Evolutionary conservation across 805 yeast genomes (phyloP).

Genomic region (Ogataea naganishii): DNA sequence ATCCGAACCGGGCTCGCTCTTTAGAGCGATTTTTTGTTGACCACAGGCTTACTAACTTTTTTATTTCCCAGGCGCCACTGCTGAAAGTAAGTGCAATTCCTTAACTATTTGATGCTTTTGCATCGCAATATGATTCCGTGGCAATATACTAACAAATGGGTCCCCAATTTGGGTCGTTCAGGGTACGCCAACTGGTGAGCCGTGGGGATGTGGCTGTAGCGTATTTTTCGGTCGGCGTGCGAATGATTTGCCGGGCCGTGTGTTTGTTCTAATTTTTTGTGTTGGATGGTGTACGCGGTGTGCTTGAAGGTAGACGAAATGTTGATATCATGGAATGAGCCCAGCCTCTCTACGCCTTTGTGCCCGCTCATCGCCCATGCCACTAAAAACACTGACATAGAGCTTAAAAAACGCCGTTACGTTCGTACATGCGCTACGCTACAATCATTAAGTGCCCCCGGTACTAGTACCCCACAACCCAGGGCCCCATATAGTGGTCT

Average conservation of each 20-base stretch:
- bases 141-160: background rate
- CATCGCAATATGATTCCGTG: background rate
- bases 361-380: background rate
- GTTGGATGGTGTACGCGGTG: no score
- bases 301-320: background rate
- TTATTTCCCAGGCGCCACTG: slow-evolving; percentile 40
- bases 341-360: background rate
- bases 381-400: background rate
- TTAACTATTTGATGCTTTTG: background rate
- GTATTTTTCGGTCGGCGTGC: slow-evolving; percentile 1
- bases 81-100: slow-evolving; percentile 31
- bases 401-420: no score
- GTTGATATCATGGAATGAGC: background rate
- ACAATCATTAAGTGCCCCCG: background rate
- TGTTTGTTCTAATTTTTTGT: slow-evolving; percentile 2
- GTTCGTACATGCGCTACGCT: no score
- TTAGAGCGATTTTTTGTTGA: background rate
- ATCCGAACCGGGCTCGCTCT: background rate
- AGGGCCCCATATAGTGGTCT: slow-evolving; percentile 65
- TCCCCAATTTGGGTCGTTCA: background rate
- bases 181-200: background rate
- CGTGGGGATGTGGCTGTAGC: background rate
- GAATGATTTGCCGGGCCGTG: slow-evolving; percentile 3
- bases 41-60: slow-evolving; percentile 1
- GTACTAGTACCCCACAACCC: slow-evolving; percentile 1